phyloP scores from a whole-genome alignment of 139 green algal genomes.

The Chara braunii region DNA sequence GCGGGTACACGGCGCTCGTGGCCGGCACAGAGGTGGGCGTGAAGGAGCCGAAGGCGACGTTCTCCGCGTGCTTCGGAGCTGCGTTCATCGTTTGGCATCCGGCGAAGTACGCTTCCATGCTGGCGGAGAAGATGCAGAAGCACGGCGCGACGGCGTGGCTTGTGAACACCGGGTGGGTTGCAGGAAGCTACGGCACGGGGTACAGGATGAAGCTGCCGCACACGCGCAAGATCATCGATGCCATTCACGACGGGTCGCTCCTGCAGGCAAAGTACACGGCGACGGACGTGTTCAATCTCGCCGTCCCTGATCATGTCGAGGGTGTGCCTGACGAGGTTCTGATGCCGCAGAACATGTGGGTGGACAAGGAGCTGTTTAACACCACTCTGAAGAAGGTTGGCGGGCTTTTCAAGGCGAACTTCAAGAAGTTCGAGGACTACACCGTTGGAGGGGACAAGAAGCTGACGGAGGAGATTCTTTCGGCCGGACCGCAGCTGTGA shows the following conservation, averaged over 20 bases:
- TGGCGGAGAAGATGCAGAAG: conserved; percentile 75
- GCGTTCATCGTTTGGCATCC: conserved; percentile 73
- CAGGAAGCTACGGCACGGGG: conserved; percentile 60
- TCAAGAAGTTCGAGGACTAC: conserved; percentile 31
- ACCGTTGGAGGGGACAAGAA: conserved; percentile 20
- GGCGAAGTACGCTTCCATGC: conserved; percentile 80
- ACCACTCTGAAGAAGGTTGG: conserved; percentile 22
- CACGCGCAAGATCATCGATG: conserved; percentile 90
- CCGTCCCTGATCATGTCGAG: conserved; percentile 54
- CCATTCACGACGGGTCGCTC: conserved; percentile 83
- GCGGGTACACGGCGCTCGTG: conserved; percentile 84
- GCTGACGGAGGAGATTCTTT: conserved; percentile 29
- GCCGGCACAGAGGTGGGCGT: conserved; percentile 89
- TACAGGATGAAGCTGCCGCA: conserved; percentile 79
- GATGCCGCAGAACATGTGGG: conserved; percentile 35
- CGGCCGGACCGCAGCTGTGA: conserved; percentile 17
- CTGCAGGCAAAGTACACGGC: conserved; percentile 44
- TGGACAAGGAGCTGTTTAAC: conserved; percentile 25
- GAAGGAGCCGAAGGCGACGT: conserved; percentile 83
- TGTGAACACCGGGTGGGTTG: conserved; percentile 82
- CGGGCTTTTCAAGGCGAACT: conserved; percentile 34
- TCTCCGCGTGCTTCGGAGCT: conserved; percentile 45
- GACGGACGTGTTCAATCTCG: conserved; percentile 73
- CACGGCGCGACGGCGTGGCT: conserved; percentile 74
- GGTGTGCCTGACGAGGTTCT: conserved; percentile 70